phyloP scores from a whole-genome alignment of 345 rosid species.

The Microcos paniculata region DNA sequence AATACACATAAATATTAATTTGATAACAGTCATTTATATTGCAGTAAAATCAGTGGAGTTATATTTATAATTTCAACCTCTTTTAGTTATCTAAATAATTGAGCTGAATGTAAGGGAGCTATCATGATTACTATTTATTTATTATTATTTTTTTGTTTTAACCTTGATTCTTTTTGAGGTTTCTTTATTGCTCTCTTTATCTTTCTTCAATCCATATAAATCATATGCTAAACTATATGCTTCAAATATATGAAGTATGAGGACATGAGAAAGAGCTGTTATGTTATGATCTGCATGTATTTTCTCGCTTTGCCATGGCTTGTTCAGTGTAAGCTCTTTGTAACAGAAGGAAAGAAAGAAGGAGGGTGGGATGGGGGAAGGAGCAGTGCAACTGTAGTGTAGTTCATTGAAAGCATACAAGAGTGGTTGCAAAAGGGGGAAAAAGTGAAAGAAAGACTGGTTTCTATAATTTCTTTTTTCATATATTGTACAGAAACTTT shows the following conservation, averaged over 20 bases:
- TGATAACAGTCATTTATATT: background rate
- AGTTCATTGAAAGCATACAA: background rate
- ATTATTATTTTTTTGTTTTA: background rate
- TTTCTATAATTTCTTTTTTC: background rate
- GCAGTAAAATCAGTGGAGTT: background rate
- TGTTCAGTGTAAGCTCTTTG: background rate
- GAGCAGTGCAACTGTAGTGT: background rate
- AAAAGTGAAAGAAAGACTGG: background rate
- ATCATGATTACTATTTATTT: background rate
- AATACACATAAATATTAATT: background rate
- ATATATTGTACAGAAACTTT: background rate
- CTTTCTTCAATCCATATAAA: background rate
- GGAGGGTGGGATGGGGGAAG: background rate
- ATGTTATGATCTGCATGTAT: background rate
- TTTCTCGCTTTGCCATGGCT: background rate
- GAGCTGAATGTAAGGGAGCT: background rate
- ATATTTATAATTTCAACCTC: background rate
- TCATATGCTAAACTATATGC: background rate
- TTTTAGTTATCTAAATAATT: background rate
- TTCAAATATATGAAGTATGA: background rate
- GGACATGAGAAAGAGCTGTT: background rate
- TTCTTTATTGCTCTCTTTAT: background rate
- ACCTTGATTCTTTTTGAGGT: background rate
- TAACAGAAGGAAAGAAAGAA: background rate
- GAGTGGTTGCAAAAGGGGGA: background rate